phyloP scores from a whole-genome alignment of 2,329 filamentous ascomycete species.

The Purpureocillium lavendulum region DNA sequence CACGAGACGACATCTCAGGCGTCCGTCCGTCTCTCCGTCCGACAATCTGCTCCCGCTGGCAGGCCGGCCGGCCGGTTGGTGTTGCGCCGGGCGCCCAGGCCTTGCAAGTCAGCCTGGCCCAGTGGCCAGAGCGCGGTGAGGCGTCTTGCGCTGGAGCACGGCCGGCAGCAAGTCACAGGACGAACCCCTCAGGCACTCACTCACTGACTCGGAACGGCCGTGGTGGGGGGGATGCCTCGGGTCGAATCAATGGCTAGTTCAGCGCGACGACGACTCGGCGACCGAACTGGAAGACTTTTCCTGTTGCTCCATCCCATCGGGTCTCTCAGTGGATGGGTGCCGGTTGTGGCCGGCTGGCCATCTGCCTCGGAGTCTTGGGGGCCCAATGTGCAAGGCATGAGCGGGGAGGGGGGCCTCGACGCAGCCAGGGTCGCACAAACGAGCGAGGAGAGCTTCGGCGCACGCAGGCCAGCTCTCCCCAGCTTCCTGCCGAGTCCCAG shows the following conservation, averaged over 20 bases:
- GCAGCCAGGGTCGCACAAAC: too few species aligned
- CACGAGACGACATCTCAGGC: too few species aligned
- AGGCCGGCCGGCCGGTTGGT: too few species aligned
- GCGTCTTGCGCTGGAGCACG: slow-evolving; percentile 1
- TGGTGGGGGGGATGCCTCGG: slow-evolving; percentile 1
- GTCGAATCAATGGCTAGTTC: neutral
- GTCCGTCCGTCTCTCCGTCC: too few species aligned
- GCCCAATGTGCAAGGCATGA: too few species aligned
- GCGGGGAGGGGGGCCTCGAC: too few species aligned
- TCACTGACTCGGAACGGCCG: slow-evolving; percentile 8
- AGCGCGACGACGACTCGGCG: neutral
- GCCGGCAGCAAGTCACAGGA: slow-evolving; percentile 7
- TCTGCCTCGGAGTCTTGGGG: too few species aligned
- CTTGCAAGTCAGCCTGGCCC: neutral
- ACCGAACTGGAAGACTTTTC: neutral
- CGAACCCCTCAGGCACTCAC: neutral
- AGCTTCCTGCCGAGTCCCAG: neutral
- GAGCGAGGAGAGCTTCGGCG: neutral
- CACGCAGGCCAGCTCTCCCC: neutral
- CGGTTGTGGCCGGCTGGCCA: neutral
- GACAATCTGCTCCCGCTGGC: too few species aligned
- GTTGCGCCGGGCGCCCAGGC: neutral
- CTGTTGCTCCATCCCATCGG: too few species aligned
- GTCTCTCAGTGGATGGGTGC: neutral
- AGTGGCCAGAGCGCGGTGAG: slow-evolving; percentile 3